Conservation (phyloP, 1,139 yeast species). For the Saccharomyces pastorianus region DNA sequence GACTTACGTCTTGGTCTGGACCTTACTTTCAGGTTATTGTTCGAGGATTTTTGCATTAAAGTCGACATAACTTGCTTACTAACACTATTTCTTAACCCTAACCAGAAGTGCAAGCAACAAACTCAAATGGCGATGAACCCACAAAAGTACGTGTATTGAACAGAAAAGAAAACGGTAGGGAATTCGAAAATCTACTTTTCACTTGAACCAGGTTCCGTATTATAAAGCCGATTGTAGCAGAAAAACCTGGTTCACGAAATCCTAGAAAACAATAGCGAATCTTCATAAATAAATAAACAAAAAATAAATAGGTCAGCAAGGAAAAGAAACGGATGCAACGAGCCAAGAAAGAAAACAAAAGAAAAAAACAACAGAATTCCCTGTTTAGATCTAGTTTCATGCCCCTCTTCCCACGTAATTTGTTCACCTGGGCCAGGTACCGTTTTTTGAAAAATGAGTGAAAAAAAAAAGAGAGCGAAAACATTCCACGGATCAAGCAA, state of each 20-base stretch:
- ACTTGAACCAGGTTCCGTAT: background rate
- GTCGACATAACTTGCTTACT: background rate
- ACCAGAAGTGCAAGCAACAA: background rate
- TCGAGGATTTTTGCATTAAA: background rate
- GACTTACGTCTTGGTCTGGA: constrained; percentile 25
- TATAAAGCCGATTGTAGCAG: background rate
- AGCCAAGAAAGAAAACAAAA: background rate
- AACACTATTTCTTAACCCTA: background rate
- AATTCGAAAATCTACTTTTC: background rate
- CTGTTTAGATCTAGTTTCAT: background rate
- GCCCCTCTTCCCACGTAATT: background rate
- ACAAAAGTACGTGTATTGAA: background rate
- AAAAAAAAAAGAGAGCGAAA: background rate
- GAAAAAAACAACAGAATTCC: background rate
- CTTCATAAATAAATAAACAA: background rate
- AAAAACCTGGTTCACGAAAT: background rate
- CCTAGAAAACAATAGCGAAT: background rate
- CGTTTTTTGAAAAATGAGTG: background rate
- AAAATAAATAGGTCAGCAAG: background rate
- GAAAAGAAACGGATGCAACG: background rate
- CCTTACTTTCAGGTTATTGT: constrained; percentile 4
- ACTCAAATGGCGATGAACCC: background rate
- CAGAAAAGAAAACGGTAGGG: background rate
- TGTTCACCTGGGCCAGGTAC: background rate
- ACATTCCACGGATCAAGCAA: background rate